Evolutionary conservation across 208 protist genomes (phyloP).

Genomic region (Wallacemonas sp.): DNA sequence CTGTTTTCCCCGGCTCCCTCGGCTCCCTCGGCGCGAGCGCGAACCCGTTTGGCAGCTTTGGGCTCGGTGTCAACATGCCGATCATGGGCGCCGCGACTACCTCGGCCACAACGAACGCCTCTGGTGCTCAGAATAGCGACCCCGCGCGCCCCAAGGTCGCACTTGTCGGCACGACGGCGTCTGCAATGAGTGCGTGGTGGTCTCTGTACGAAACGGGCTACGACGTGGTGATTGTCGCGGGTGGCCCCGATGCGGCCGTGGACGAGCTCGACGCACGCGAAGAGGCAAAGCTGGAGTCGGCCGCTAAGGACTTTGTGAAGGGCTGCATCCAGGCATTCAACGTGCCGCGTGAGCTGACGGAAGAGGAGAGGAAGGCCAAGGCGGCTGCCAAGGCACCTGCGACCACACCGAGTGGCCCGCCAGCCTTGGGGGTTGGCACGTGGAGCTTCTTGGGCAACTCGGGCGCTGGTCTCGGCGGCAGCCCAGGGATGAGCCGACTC

Average conservation of each 20-base stretch:
- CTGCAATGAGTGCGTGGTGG: slow-evolving; percentile 16
- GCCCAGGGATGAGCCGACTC: too few species aligned
- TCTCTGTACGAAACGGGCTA: slow-evolving; percentile 20
- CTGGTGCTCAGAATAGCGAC: too few species aligned
- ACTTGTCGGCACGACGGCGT: slow-evolving; percentile 24
- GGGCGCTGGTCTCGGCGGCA: not conserved
- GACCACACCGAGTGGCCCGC: not conserved
- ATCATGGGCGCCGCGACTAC: not conserved
- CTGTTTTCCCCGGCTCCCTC: not conserved
- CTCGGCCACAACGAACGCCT: not conserved
- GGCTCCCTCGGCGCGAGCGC: not conserved
- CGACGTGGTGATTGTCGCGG: slow-evolving; percentile 18
- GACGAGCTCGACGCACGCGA: not conserved
- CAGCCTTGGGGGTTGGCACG: not conserved
- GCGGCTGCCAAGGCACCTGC: not conserved
- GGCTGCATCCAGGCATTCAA: slow-evolving; percentile 21
- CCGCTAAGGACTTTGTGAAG: slow-evolving; percentile 21
- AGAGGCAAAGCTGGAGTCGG: not conserved
- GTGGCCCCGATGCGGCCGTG: not conserved
- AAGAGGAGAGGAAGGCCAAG: slow-evolving; percentile 9
- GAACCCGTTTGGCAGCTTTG: not conserved
- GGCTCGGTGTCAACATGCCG: not conserved
- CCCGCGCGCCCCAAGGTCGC: slow-evolving; percentile 19
- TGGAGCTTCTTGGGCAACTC: slow-evolving; percentile 2
- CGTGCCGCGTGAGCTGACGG: slow-evolving; percentile 8